Percentiles rank a stretch among this genome's conserved stretches.
phyloP scores from a whole-genome alignment of 495 filamentous ascomycete species.

The Penicillium odoratum region DNA sequence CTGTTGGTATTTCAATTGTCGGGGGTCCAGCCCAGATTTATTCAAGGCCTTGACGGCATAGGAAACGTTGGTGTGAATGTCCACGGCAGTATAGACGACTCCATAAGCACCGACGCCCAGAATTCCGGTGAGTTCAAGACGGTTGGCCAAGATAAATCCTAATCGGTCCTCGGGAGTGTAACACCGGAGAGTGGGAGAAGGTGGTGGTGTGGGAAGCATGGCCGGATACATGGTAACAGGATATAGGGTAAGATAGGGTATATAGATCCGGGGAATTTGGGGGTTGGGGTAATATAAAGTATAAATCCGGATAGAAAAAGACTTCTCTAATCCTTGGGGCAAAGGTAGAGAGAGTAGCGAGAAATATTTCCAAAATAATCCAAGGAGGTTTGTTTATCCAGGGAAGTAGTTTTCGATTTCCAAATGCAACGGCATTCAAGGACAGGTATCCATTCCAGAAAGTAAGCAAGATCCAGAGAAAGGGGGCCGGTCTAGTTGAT shows the following conservation, averaged over 20 bases:
- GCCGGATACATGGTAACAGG: conserved; percentile 40
- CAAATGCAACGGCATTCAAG: conserved; percentile 14
- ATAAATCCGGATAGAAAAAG: conserved; percentile 1
- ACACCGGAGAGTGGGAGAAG: conserved; percentile 52
- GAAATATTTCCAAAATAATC: conserved; percentile 1
- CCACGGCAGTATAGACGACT: conserved; percentile 91
- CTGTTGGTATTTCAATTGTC: conserved; percentile 88
- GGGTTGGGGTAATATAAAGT: background rate
- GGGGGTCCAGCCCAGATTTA: conserved; percentile 83
- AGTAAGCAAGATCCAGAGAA: conserved; percentile 6
- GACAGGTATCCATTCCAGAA: conserved; percentile 23
- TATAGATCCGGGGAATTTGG: background rate
- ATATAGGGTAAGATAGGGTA: background rate
- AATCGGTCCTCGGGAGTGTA: conserved; percentile 76
- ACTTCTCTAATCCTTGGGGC: conserved; percentile 1
- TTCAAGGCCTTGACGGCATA: conserved; percentile 98
- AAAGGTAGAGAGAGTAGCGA: background rate
- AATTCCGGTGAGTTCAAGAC: conserved; percentile 79
- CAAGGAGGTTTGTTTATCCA: background rate
- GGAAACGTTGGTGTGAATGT: conserved; percentile 74
- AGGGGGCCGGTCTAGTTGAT: background rate
- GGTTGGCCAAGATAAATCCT: conserved; percentile 78
- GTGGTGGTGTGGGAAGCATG: conserved; percentile 63
- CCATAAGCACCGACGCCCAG: conserved; percentile 95
- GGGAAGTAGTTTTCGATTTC: background rate